Conservation (phyloP, 2,329 filamentous ascomycete species). For the Colletotrichum tofieldiae region DNA sequence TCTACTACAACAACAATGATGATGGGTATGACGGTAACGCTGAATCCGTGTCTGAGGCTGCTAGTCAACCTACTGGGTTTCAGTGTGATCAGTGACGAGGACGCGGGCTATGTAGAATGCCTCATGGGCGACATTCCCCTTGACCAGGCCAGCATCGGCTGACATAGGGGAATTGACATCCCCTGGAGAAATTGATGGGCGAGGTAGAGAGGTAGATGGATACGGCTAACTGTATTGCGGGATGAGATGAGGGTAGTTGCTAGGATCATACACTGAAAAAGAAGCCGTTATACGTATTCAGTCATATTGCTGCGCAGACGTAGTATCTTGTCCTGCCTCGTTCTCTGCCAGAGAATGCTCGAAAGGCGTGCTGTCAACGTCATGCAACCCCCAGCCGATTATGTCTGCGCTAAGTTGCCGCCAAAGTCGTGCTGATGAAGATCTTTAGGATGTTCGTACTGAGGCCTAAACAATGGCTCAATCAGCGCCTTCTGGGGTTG, state of each 20-base stretch:
- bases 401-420: neutral
- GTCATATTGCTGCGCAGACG: neutral
- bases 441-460: too few relatives aligned
- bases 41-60: neutral
- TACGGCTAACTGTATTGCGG: neutral
- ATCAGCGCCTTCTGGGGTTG: neutral
- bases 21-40: neutral
- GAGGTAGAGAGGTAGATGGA: neutral
- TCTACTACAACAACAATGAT: neutral
- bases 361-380: neutral
- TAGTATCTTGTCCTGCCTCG: neutral
- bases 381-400: neutral
- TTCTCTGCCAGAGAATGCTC: neutral
- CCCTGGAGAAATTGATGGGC: neutral
- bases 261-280: neutral
- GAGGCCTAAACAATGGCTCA: neutral
- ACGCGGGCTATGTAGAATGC: too few relatives aligned
- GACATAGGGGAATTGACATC: too few relatives aligned
- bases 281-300: neutral
- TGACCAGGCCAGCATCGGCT: too few relatives aligned
- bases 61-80: neutral
- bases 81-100: neutral
- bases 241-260: neutral
- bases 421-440: too few relatives aligned
- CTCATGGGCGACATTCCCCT: too few relatives aligned